phyloP scores from a whole-genome alignment of 306 rosid species.

The Sesbania bispinosa region DNA sequence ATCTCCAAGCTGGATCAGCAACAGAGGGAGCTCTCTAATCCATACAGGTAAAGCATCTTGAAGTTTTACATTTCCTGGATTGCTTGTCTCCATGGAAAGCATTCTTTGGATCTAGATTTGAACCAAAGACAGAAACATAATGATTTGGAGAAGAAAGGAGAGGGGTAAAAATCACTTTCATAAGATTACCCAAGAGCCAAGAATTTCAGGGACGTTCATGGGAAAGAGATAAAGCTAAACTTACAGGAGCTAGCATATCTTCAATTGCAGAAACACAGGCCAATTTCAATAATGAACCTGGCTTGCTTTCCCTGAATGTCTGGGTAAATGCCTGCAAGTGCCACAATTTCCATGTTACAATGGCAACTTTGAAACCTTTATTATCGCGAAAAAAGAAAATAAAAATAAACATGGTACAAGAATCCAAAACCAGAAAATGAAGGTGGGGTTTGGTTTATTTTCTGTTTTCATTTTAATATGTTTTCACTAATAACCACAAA shows the following conservation, averaged over 20 bases:
- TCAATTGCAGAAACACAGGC: slow-evolving; percentile 70
- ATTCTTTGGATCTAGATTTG: slow-evolving; percentile 45
- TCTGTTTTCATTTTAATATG: neutral
- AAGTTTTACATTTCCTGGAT: slow-evolving; percentile 47
- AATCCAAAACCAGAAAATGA: neutral
- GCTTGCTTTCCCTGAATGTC: slow-evolving; percentile 67
- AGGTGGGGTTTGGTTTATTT: neutral
- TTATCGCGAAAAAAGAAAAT: neutral
- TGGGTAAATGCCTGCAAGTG: slow-evolving; percentile 71
- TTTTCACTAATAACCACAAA: neutral
- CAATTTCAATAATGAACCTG: slow-evolving; percentile 63
- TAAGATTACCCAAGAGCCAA: neutral
- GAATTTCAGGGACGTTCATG: slow-evolving; percentile 8
- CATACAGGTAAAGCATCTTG: slow-evolving; percentile 51
- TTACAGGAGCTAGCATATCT: slow-evolving; percentile 73
- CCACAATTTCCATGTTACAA: slow-evolving; percentile 17
- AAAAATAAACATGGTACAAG: neutral
- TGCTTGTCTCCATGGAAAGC: slow-evolving; percentile 41
- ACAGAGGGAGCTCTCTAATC: slow-evolving; percentile 69
- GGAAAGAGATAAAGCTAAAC: slow-evolving; percentile 27
- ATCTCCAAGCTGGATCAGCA: slow-evolving; percentile 72
- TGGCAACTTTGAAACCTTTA: slow-evolving; percentile 6
- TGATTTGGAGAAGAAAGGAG: neutral
- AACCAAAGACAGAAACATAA: slow-evolving; percentile 11
- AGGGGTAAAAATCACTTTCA: slow-evolving; percentile 3